These are phyloP conservation scores for Candida maltosa DNA, from an alignment of 805 yeast genomes.

Conservation along the genomic window DNA sequence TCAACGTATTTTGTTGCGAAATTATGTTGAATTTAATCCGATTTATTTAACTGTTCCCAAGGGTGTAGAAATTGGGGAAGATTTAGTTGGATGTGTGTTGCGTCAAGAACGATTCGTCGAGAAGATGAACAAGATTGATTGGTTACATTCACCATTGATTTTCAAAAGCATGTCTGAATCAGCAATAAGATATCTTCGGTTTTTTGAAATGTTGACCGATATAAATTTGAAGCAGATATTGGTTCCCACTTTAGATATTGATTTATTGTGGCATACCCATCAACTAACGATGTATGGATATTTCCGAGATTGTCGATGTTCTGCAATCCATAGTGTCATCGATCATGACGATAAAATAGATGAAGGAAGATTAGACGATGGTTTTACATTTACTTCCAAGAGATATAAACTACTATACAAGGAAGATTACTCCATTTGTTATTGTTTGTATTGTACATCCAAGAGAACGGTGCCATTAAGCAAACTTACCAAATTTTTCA, in stretches of 20 bases:
- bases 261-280: slow-evolving; percentile 27
- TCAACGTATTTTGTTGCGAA: slow-evolving; percentile 5
- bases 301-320: slow-evolving; percentile 8
- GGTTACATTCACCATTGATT: slow-evolving; percentile 15
- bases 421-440: slow-evolving; percentile 17
- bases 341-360: slow-evolving; percentile 26
- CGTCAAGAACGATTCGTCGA: slow-evolving; percentile 19
- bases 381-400: slow-evolving; percentile 15
- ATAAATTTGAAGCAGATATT: neutral
- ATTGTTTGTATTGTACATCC: slow-evolving; percentile 17
- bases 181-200: slow-evolving; percentile 16
- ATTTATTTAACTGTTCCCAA: slow-evolving; percentile 7
- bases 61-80: slow-evolving; percentile 12
- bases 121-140: slow-evolving; percentile 17
- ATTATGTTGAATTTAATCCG: slow-evolving; percentile 13
- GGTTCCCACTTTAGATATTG: slow-evolving; percentile 26
- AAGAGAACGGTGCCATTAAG: no score
- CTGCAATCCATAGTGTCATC: slow-evolving; percentile 6
- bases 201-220: slow-evolving; percentile 9
- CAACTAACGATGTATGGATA: slow-evolving; percentile 16
- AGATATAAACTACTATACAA: slow-evolving; percentile 12
- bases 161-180: slow-evolving; percentile 13
- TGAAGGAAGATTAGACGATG: slow-evolving; percentile 12
- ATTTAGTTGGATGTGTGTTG: slow-evolving; percentile 21
- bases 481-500: neutral